Base-by-base conservation (phyloP, 179 eudicot genomes). In the Camellia oleifera region DNA sequence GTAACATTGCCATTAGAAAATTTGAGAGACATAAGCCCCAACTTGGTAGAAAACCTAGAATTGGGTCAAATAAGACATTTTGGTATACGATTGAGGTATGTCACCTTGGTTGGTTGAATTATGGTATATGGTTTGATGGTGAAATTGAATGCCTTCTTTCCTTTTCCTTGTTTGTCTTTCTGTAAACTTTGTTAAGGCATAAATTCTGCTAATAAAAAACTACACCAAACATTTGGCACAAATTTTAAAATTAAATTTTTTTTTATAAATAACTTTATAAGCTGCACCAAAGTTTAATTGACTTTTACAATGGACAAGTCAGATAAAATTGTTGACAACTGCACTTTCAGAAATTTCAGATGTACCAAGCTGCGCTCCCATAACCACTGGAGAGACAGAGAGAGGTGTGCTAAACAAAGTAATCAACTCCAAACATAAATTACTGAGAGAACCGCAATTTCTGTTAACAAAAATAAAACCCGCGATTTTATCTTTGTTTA, bases 21-120 rank as follows among this genome's bases (percentile, higher is more conserved):
- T 18, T 44, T 50, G 7, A 17, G 18, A 54, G n/a, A 17, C n/a
- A 9, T 26, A 13, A 73, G 10, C 42, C 76, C 76, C 46, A 53
- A 3, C 45, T 73, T 73, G 3, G 64, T 54, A 7, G 76, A 56
- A 73, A 56, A 73, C 48, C 18, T 54, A 73, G 20, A 3, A 12
- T 56, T 56, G 10, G 64, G 76, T 57, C 46, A 72, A 73, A 73
- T 26, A 70, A 72, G 75, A 20, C 75, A 53, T 72, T 50, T 52
- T 52, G n/a, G 12, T 11, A 11, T 48, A 11, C 60, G 11, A 56
- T 18, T 50, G 4, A 10, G 60, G 9, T 23, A 56, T 12, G 40
- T 52, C 17, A 26, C 4, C 45, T 23, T 5, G 62, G 18, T 53
- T 13, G 76, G 32, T 18, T 63, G 23, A 50, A 23, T 68, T 17